Conservation (phyloP, 441 rosid species). For the Arabidopsis lyrata region DNA sequence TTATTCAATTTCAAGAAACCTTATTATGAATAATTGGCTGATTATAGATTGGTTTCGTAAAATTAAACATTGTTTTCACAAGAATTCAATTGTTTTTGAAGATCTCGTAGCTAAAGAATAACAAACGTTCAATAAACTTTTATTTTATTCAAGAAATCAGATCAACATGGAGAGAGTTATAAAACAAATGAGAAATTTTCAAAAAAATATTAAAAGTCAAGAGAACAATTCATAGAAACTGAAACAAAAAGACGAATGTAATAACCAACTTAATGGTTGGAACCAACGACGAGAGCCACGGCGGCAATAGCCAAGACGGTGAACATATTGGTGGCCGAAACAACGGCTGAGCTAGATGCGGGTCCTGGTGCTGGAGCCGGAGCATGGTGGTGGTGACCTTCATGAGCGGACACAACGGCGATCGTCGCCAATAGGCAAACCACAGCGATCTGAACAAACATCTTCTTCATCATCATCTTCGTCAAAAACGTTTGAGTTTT, state of each 20-base stretch:
- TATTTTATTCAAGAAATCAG: constrained; percentile 25
- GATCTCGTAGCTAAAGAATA: neutral
- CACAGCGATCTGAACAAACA: constrained; percentile 42
- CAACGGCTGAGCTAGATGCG: constrained; percentile 38
- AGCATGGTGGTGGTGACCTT: constrained; percentile 37
- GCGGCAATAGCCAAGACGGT: constrained; percentile 42
- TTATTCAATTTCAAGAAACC: no score
- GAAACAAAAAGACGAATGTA: constrained; percentile 23
- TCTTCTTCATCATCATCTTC: constrained; percentile 41
- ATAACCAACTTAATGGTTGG: constrained; percentile 37
- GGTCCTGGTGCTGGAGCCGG: constrained; percentile 40
- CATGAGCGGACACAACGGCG: constrained; percentile 43
- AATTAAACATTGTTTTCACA: neutral
- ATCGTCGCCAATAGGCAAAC: constrained; percentile 47
- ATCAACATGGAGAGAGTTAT: constrained; percentile 1
- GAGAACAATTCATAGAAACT: constrained; percentile 25
- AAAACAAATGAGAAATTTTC: neutral
- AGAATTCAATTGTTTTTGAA: neutral
- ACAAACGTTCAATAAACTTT: neutral
- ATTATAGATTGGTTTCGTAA: neutral
- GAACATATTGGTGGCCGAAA: constrained; percentile 43
- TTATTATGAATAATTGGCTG: neutral
- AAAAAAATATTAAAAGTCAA: constrained; percentile 11
- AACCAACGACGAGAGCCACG: constrained; percentile 44
- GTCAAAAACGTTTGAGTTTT: constrained; percentile 5